Evolutionary conservation across 2,329 filamentous ascomycete genomes (phyloP), one percentile per base, ranked within the genome.

Genomic region (Colletotrichum scovillei): DNA sequence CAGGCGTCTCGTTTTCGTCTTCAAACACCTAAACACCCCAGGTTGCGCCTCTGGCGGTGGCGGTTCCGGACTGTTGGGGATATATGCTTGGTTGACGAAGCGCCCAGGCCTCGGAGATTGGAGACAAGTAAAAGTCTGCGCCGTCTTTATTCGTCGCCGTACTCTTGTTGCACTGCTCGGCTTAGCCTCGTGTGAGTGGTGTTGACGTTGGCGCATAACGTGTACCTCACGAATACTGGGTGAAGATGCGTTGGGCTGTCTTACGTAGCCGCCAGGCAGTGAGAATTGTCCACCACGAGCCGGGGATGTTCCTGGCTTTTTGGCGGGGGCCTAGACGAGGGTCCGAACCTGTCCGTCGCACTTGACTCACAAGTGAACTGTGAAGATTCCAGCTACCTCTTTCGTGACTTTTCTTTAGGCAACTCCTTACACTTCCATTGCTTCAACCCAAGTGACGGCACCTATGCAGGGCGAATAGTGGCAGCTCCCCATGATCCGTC

Each of bases 131-230:
- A 65, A n/a, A 3, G 30, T 52, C 38, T 59, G 64, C 26, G 58
- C 28, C 53, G 5, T 30, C 38, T 24, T 35, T 11, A 42, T 30
- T 63, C 26, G 19, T 32, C 11, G 60, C 22, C 24, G 52, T 7
- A 0, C 3, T 55, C 52, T 38, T 52, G 46, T 38, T 67, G 68
- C 67, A 35, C 7, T n/a, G 16, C 42, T 49, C 42, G 16, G 42
- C 42, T n/a, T 49, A 49, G n/a, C 60, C 26, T 68, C 49, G 24
- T 49, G 55, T 46, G 38, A 42, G 67, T 71, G 71, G 57, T 67
- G 68, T 67, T 74, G 68, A 74, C 72, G 68, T 72, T 63, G 72
- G 62, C 68, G 72, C 68, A 67, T 63, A 67, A 67, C 56, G 68
- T 63, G 56, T 62, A n/a, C 38, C 38, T 42, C 38, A 42, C 38